phyloP scores from a whole-genome alignment of 768 basidiomycete genomes.

The Neoboletus magnificus region DNA sequence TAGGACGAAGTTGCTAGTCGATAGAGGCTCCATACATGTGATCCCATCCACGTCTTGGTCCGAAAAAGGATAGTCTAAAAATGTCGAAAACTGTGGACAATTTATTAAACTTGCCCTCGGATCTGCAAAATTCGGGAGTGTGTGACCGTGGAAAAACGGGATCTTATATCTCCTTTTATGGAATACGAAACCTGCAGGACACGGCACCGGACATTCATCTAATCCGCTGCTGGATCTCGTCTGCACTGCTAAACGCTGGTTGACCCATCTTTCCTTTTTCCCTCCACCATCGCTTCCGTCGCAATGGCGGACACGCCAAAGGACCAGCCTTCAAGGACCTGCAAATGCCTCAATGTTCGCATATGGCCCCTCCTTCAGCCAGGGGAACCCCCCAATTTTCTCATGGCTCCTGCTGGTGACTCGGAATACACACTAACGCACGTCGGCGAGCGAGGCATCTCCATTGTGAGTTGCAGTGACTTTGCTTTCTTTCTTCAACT shows the following conservation, averaged over 20 bases:
- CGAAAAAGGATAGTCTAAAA: slow-evolving; percentile 9
- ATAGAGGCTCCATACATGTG: background rate
- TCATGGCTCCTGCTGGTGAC: slow-evolving; percentile 25
- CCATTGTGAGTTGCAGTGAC: slow-evolving; percentile 48
- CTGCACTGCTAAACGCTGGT: slow-evolving; percentile 27
- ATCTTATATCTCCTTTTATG: slow-evolving; percentile 21
- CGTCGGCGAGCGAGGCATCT: slow-evolving; percentile 65
- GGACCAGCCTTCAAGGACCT: slow-evolving; percentile 42
- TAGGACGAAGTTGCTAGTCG: background rate
- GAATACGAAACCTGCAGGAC: slow-evolving; percentile 24
- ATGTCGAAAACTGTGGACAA: slow-evolving; percentile 8
- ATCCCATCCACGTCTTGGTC: background rate
- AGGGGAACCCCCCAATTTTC: slow-evolving; percentile 35
- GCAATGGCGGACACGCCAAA: slow-evolving; percentile 24
- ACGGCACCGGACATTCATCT: slow-evolving; percentile 35
- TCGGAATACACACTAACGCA: slow-evolving; percentile 51
- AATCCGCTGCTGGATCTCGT: slow-evolving; percentile 25
- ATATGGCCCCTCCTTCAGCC: slow-evolving; percentile 38
- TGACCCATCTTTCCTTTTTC: slow-evolving; percentile 14
- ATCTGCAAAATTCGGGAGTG: slow-evolving; percentile 1
- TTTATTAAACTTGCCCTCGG: background rate
- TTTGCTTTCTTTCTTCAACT: background rate
- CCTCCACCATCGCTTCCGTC: slow-evolving; percentile 16
- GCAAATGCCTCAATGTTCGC: slow-evolving; percentile 70
- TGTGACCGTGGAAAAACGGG: slow-evolving; percentile 22